Evolutionary conservation across 306 rosid species (phyloP), one percentile per base, ranked within the genome.

Genomic region (Luffa acutangula): DNA sequence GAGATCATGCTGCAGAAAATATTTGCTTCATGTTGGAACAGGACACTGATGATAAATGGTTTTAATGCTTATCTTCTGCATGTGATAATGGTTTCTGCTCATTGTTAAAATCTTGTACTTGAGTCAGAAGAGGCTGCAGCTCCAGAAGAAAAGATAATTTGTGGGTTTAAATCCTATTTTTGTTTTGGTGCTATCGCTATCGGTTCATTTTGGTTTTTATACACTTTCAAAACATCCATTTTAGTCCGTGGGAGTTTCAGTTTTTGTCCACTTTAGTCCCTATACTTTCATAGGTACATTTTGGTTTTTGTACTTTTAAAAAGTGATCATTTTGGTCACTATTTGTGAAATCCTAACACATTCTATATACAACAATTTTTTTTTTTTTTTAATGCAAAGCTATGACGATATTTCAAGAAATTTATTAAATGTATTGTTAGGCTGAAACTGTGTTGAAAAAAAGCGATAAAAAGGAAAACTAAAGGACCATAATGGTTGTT

Each of bases 61-160:
- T 66, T 37, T 83, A 75, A 62, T 82, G 67, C 66, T 78, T 60
- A 64, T 31, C 63, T 66, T 41, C 57, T 79, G 81, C 66, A 79
- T 18, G 0, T 67, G 75, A 41, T 66, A 39, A 17, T 42, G 36
- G 75, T 42, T 70, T 43, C 31, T 20, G 8, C 75, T 20, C 20
- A 18, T 67, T 33, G 75, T 41, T 67, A 9, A n/a, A 41, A 34
- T 37, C 46, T 67, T n/a, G 15, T 41, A 67, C 43, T 41, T 41
- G 67, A 25, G 1, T 56, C 56, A 15, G 56, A 14, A 52, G 54
- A 51, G 56, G 7, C 56, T 52, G 56, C 56, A 52, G 17, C 56
- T 0, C 56, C n/a, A 52, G 56, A 52, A 52, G n/a, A 14, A 12
- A 48, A 52, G 7, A 14, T 13, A 52, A 52, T 52, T 52, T 13